Percentiles rank a stretch among this genome's conserved stretches.
phyloP scores from a whole-genome alignment of 169 alveolate species.

The Plasmodium cynomolgi region DNA sequence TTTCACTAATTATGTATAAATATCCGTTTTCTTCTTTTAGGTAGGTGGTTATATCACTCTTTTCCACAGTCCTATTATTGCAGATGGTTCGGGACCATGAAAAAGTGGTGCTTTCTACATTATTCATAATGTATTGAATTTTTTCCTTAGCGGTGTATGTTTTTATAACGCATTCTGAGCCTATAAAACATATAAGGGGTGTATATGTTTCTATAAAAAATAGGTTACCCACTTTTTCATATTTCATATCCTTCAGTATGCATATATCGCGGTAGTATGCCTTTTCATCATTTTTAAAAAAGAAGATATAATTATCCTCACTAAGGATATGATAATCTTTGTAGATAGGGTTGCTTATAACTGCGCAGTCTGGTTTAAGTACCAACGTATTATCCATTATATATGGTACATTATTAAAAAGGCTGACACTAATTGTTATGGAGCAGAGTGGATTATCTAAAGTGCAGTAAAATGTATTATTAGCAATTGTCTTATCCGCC shows the following conservation, averaged over 20 bases:
- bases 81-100: constrained; percentile 19
- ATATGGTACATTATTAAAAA: constrained; percentile 9
- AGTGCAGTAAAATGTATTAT: constrained; percentile 33
- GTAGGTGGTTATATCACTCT: neutral
- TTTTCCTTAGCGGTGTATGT: neutral
- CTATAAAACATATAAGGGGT: constrained; percentile 48
- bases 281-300: constrained; percentile 8
- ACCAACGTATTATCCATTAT: constrained; percentile 30
- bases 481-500: constrained; percentile 16
- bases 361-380: constrained; percentile 29
- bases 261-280: constrained; percentile 30
- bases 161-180: constrained; percentile 32
- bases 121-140: neutral
- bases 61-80: neutral
- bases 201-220: constrained; percentile 20
- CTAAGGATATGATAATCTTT: constrained; percentile 7
- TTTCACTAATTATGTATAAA: constrained; percentile 41
- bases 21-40: constrained; percentile 11
- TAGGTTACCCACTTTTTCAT: constrained; percentile 25
- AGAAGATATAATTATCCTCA: constrained; percentile 24
- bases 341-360: neutral
- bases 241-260: constrained; percentile 16
- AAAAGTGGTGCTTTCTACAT: constrained; percentile 27
- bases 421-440: constrained; percentile 3
- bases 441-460: constrained; percentile 22